A percentile compares a stretch with the other conserved stretches of the same genome.
phyloP scores from a whole-genome alignment of 2,329 filamentous ascomycete genomes.

The Colletotrichum somersetense region DNA sequence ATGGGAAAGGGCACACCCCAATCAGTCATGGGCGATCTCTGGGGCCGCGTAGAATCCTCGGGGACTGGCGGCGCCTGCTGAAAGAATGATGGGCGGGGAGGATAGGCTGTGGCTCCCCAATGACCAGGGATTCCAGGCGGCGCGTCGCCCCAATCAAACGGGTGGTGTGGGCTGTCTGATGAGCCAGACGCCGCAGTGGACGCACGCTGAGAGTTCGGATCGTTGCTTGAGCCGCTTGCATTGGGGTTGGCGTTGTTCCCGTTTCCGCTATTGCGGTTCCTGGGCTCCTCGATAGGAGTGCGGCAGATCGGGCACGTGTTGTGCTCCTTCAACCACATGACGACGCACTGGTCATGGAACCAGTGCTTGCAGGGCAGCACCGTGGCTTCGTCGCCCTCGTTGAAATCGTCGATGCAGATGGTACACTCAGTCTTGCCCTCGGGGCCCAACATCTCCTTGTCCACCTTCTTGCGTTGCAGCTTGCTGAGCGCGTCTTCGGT shows the following conservation, averaged over 20 bases:
- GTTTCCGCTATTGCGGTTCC: constrained; percentile 43
- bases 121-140: constrained; percentile 31
- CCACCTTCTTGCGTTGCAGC: constrained; percentile 78
- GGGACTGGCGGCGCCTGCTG: constrained; percentile 20
- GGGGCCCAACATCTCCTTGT: constrained; percentile 74
- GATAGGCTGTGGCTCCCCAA: constrained; percentile 18
- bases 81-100: constrained; percentile 2
- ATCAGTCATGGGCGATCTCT: constrained; percentile 1
- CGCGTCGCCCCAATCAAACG: constrained; percentile 19
- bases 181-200: constrained; percentile 11
- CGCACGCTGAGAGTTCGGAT: constrained; percentile 9
- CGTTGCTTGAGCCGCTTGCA: constrained; percentile 25
- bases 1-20: constrained; percentile 23
- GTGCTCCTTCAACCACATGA: constrained; percentile 88
- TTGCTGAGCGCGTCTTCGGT: constrained; percentile 78
- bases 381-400: constrained; percentile 78
- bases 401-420: constrained; percentile 92
- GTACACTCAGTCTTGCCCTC: constrained; percentile 85
- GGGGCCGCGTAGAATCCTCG: constrained; percentile 24
- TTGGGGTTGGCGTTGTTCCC: constrained; percentile 34
- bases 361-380: constrained; percentile 90
- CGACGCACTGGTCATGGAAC: constrained; percentile 89
- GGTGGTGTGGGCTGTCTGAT: constrained; percentile 24
- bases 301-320: constrained; percentile 92
- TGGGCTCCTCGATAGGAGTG: constrained; percentile 63